These are phyloP conservation scores for Lepraria neglecta DNA, from an alignment of 495 filamentous ascomycete species.

Conservation along the genomic window DNA sequence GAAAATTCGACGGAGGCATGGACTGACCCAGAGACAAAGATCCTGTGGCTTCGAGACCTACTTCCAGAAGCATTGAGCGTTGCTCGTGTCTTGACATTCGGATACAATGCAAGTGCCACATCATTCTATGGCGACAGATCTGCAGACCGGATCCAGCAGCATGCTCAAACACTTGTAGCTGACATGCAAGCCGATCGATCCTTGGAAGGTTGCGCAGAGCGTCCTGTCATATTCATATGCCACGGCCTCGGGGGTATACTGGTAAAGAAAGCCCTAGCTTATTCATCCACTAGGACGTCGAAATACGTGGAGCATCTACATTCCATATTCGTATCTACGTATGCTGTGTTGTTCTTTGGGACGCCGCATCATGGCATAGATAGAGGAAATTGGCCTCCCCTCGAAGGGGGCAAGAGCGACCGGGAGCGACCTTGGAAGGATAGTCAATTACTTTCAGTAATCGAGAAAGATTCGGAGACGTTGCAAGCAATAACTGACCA, in stretches of 20 bases:
- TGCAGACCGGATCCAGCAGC: constrained; percentile 23
- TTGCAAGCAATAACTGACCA: constrained; percentile 35
- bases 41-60: constrained; percentile 25
- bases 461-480: constrained; percentile 30
- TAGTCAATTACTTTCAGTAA: constrained; percentile 21
- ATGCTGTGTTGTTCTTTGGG: constrained; percentile 33
- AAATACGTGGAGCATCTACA: constrained; percentile 27
- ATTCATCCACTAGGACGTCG: constrained; percentile 28
- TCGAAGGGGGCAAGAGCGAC: not conserved
- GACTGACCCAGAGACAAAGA: constrained; percentile 16
- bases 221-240: constrained; percentile 41
- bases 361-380: constrained; percentile 30
- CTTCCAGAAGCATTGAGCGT: constrained; percentile 14
- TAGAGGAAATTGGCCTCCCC: constrained; percentile 12
- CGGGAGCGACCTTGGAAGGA: constrained; percentile 5
- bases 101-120: constrained; percentile 18
- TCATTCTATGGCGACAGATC: constrained; percentile 24
- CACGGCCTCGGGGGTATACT: constrained; percentile 48
- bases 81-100: constrained; percentile 24
- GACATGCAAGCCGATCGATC: constrained; percentile 32
- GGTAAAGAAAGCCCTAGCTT: constrained; percentile 33
- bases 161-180: constrained; percentile 25
- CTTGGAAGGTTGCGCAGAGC: constrained; percentile 22
- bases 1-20: constrained; percentile 33
- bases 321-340: constrained; percentile 32